phyloP scores from a whole-genome alignment of 2,329 filamentous ascomycete genomes.

The Xylaria sp. region DNA sequence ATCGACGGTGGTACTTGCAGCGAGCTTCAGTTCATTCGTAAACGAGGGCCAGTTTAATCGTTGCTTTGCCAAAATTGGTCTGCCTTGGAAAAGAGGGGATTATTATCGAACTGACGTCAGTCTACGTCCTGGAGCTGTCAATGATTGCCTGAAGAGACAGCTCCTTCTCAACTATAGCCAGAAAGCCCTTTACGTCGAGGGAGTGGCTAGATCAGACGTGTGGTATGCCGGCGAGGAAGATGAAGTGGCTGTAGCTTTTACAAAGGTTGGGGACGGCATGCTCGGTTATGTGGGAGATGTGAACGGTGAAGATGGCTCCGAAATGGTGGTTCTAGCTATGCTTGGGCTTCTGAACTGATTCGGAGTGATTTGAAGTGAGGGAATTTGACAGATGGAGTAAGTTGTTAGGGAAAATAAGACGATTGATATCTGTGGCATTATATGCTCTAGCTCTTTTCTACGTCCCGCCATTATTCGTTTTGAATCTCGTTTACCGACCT shows the following conservation, averaged over 20 bases:
- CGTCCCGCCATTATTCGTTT: too few relatives aligned
- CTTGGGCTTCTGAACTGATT: conserved; percentile 33
- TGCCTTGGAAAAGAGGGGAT: conserved; percentile 33
- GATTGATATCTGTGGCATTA: too few relatives aligned
- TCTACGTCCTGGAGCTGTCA: conserved; percentile 31
- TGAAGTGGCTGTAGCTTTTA: conserved; percentile 35
- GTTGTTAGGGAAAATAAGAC: too few relatives aligned
- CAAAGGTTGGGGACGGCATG: conserved; percentile 34
- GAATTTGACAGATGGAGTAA: too few relatives aligned
- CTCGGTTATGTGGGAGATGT: conserved; percentile 42
- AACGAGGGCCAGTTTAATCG: conserved; percentile 30
- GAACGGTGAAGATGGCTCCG: conserved; percentile 32
- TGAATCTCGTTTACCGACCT: too few relatives aligned
- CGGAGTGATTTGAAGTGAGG: background rate
- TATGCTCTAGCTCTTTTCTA: too few relatives aligned
- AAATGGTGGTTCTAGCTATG: conserved; percentile 37
- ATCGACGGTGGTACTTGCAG: conserved; percentile 24
- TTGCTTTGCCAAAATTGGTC: conserved; percentile 35
- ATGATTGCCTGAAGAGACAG: conserved; percentile 16
- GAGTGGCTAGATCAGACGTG: conserved; percentile 28
- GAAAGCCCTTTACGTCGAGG: conserved; percentile 33
- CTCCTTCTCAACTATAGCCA: conserved; percentile 36
- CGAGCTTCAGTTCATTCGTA: conserved; percentile 24
- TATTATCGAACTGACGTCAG: conserved; percentile 29
- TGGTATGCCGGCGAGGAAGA: conserved; percentile 32